Conservation (phyloP, 257 asterid genomes). For the Nicotiana noctiflora region DNA sequence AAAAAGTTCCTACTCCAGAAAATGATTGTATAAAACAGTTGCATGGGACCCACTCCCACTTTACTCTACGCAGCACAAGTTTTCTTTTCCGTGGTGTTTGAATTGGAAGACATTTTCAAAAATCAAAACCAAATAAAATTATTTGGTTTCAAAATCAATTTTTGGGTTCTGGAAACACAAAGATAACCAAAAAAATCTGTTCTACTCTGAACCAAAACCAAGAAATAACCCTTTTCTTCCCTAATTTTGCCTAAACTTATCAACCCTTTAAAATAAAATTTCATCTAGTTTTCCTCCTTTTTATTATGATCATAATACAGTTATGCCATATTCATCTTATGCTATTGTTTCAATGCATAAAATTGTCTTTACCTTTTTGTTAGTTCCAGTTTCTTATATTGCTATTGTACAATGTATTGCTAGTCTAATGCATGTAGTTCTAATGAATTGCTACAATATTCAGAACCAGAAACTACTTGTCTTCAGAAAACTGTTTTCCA, state of each 20-base stretch:
- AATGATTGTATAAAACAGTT: not conserved
- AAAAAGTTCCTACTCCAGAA: not conserved
- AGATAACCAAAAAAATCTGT: not conserved
- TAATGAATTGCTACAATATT: not conserved
- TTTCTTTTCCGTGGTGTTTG: not conserved
- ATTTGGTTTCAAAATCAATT: not conserved
- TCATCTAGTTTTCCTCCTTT: not conserved
- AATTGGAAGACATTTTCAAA: not conserved
- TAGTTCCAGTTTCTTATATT: not conserved
- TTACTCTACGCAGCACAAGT: not conserved
- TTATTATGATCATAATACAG: not conserved
- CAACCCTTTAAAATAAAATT: not conserved
- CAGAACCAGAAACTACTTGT: not conserved
- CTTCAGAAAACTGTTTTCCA: not conserved
- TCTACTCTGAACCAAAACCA: no score
- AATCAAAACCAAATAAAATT: not conserved
- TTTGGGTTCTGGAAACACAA: not conserved
- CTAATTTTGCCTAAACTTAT: not conserved
- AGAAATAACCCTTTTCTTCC: not conserved
- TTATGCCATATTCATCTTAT: not conserved
- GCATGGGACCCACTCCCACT: not conserved
- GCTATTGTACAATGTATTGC: not conserved
- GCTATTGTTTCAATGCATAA: not conserved
- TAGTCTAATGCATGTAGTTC: not conserved
- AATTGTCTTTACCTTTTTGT: not conserved